phyloP scores from a whole-genome alignment of 352 stramenopile species.

The Phytophthora fragariaefolia region DNA sequence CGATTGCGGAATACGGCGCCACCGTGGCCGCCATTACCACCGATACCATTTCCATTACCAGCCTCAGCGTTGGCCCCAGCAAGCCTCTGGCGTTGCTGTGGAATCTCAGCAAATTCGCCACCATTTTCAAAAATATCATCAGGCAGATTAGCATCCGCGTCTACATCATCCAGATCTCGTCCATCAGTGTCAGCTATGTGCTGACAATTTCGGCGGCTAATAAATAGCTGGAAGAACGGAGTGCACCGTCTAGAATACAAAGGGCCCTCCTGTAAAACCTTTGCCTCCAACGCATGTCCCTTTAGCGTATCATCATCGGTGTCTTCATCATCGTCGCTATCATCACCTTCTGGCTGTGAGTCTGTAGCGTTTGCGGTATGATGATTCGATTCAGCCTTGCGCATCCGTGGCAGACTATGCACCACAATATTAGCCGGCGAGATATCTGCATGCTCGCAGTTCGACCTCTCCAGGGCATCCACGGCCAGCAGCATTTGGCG shows the following conservation, averaged over 20 bases:
- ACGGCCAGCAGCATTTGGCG: slow-evolving; percentile 69
- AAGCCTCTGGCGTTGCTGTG: slow-evolving; percentile 24
- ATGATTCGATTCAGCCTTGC: not conserved
- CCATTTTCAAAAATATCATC: slow-evolving; percentile 26
- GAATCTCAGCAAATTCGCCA: slow-evolving; percentile 14
- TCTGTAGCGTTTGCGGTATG: not conserved
- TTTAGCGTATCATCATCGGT: slow-evolving; percentile 16
- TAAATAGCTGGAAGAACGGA: slow-evolving; percentile 50
- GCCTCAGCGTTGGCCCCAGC: slow-evolving; percentile 13
- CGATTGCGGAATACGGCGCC: slow-evolving; percentile 27
- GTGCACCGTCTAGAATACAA: slow-evolving; percentile 6
- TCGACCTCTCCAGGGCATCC: slow-evolving; percentile 54
- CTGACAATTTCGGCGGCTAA: slow-evolving; percentile 39
- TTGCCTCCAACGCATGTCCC: slow-evolving; percentile 6
- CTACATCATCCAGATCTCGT: slow-evolving; percentile 16
- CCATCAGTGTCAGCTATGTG: slow-evolving; percentile 9
- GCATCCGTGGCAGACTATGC: slow-evolving; percentile 9
- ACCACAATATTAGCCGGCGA: slow-evolving; percentile 67
- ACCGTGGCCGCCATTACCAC: slow-evolving; percentile 12
- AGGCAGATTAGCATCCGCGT: slow-evolving; percentile 25
- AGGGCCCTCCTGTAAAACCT: not conserved
- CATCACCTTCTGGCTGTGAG: slow-evolving; percentile 13
- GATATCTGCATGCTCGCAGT: slow-evolving; percentile 57
- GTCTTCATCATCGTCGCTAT: slow-evolving; percentile 23
- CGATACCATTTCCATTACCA: slow-evolving; percentile 1